Evolutionary conservation across 441 rosid species (phyloP), one percentile per base, ranked within the genome.

Genomic region (Arabidopsis lyrata): DNA sequence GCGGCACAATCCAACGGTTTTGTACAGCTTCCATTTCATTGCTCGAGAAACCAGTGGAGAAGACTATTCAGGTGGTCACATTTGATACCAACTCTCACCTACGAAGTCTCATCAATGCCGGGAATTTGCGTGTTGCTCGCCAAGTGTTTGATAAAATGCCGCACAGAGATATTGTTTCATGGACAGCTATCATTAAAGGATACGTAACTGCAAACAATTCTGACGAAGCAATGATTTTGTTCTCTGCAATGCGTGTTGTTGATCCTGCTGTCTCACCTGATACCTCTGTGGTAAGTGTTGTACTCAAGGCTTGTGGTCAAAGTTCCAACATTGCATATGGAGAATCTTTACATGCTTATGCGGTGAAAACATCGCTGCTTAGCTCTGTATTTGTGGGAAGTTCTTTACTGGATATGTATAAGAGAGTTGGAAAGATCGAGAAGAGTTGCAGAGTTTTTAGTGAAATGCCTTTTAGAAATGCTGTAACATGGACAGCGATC

Each of bases 401-500:
- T 84, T 70, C 95, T 9, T 83, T 92, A 64, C 50, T 89, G 58
- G 90, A 88, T 65, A 85, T 90, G 98, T 95, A 95, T 76, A 59
- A 78, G 36, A 88, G 87, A 75, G 10, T 68, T 42, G 90, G 92
- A 31, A 81, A 77, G 50, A 78, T 82, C 20, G 79, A 84, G 14
- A 53, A 70, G 16, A 88, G 91, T 73, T 83, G 86, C 59, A 65
- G 79, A 75, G 81, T 90, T 18, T 95, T 92, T 38, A 72, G 77
- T 34, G 93, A 86, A 72, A 87, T 95, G 93, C 88, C 88, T n/a
- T 20, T 44, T 13, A 83, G 81, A 73, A 92, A 89, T 80, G 86
- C 87, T 0, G 90, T 89, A 34, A 84, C 97, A 0, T 95, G 97
- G 99, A 95, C 99, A 31, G 86, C 97, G 8, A 66, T 88, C 53